A percentile compares a stretch with the other conserved stretches of the same genome.
Conservation (phyloP, 106 monocot genomes). For the Acorus calamus region DNA sequence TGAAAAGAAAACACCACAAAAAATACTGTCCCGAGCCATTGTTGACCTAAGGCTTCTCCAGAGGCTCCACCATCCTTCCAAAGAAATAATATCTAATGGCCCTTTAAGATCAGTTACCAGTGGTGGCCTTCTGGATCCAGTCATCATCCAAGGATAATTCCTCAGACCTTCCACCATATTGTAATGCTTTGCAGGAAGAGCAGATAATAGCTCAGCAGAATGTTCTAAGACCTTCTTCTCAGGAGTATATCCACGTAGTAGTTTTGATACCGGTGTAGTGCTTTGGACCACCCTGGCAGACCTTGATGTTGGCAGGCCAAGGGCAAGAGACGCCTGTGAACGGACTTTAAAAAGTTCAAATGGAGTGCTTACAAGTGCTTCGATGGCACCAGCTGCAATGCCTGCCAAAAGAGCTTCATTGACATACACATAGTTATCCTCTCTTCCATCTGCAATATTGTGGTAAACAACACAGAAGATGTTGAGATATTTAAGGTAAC, state of each 20-base stretch:
- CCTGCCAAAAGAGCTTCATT: conserved; percentile 84
- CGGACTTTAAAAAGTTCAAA: conserved; percentile 90
- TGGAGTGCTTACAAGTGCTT: conserved; percentile 60
- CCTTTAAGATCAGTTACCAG: conserved; percentile 67
- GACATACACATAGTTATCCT: conserved; percentile 77
- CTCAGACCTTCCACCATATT: conserved; percentile 48
- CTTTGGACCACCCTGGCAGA: conserved; percentile 15
- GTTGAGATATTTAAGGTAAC: background rate
- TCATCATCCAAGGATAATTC: conserved; percentile 87
- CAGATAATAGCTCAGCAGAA: conserved; percentile 52
- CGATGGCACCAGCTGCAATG: conserved; percentile 66
- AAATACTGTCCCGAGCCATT: conserved; percentile 70
- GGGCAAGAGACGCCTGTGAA: conserved; percentile 49
- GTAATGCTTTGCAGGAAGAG: conserved; percentile 33
- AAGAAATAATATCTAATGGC: conserved; percentile 38
- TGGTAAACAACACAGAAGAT: conserved; percentile 2
- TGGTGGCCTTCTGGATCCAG: conserved; percentile 82
- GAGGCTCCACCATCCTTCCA: conserved; percentile 72
- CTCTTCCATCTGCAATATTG: conserved; percentile 80
- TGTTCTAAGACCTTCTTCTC: conserved; percentile 41
- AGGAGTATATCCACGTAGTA: conserved; percentile 53
- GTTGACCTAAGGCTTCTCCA: conserved; percentile 83
- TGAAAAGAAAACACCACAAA: conserved; percentile 87
- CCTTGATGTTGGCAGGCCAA: conserved; percentile 13
- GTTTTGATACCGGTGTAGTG: conserved; percentile 33